A percentile compares a stretch with the other conserved stretches of the same genome.
Conservation (phyloP, 805 yeast species). For the Osmozyma mogii region DNA sequence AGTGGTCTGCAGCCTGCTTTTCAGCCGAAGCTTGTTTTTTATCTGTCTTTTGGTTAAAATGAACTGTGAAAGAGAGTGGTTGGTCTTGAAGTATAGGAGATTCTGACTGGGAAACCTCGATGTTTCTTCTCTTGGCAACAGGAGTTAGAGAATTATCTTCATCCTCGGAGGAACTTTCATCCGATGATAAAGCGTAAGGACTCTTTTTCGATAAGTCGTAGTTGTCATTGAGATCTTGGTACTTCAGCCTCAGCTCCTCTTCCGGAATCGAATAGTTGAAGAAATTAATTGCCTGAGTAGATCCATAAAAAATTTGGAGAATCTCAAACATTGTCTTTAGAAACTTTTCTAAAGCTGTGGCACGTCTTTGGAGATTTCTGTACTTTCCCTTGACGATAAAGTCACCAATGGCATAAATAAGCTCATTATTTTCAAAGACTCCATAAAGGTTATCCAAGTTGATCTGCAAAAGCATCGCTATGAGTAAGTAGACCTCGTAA, state of each 20-base stretch:
- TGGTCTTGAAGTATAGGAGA: background rate
- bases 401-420: constrained; percentile 35
- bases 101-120: background rate
- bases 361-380: too few relatives aligned
- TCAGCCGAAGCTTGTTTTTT: too few relatives aligned
- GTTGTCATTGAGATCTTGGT: constrained; percentile 35
- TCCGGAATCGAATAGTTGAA: constrained; percentile 37
- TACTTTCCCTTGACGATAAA: constrained; percentile 16
- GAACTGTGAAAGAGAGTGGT: constrained; percentile 21
- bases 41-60: constrained; percentile 14
- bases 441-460: constrained; percentile 31
- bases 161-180: constrained; percentile 4
- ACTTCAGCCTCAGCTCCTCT: constrained; percentile 29
- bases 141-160: constrained; percentile 9
- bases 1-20: too few relatives aligned
- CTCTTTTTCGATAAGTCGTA: constrained; percentile 21
- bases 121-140: background rate
- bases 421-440: constrained; percentile 35
- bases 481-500: constrained; percentile 26
- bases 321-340: constrained; percentile 23
- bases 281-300: constrained; percentile 42
- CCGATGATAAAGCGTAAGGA: too few relatives aligned
- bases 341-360: constrained; percentile 14
- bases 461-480: constrained; percentile 30
- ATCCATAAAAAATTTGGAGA: constrained; percentile 31